A percentile compares a stretch with the other conserved stretches of the same genome.
Evolutionary conservation across 176 grass and related monocot genomes (phyloP).

Genomic region (Raddia guianensis): DNA sequence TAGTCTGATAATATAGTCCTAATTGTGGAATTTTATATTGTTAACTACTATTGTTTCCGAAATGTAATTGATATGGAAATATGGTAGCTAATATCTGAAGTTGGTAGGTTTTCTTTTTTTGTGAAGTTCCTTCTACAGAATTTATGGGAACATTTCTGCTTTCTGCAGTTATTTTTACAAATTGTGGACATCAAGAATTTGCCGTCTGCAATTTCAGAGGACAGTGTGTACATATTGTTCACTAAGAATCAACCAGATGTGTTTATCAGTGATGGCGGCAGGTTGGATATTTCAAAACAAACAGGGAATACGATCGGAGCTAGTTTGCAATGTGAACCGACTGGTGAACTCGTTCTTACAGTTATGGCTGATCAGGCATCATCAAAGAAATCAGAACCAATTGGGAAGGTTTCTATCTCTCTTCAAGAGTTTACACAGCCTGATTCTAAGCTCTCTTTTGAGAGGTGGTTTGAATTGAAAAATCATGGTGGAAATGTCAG

Average conservation of each 20-base stretch:
- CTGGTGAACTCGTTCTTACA: constrained; percentile 63
- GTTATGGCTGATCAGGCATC: constrained; percentile 53
- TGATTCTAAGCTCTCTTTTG: constrained; percentile 68
- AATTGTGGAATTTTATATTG: constrained; percentile 11
- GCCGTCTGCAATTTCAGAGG: constrained; percentile 49
- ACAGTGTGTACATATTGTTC: constrained; percentile 68
- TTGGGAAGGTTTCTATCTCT: constrained; percentile 75
- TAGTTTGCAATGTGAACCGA: constrained; percentile 77
- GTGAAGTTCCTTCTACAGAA: constrained; percentile 7
- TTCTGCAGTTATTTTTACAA: constrained; percentile 77
- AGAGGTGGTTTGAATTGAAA: constrained; percentile 87
- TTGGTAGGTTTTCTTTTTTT: constrained; percentile 13
- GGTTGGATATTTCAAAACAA: constrained; percentile 58
- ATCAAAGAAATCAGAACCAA: constrained; percentile 51
- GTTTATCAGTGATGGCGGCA: constrained; percentile 61
- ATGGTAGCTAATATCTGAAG: neutral
- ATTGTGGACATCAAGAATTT: constrained; percentile 85
- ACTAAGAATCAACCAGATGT: constrained; percentile 72
- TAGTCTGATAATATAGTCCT: constrained; percentile 4
- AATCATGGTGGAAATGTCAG: constrained; percentile 41
- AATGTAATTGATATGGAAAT: neutral
- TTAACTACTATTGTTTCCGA: neutral
- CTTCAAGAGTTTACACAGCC: constrained; percentile 65
- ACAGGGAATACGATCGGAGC: constrained; percentile 56
- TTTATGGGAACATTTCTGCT: constrained; percentile 29